A percentile compares a stretch with the other conserved stretches of the same genome.
Evolutionary conservation across 495 filamentous ascomycete species (phyloP).

Genomic region (Hypoxylon rickii): DNA sequence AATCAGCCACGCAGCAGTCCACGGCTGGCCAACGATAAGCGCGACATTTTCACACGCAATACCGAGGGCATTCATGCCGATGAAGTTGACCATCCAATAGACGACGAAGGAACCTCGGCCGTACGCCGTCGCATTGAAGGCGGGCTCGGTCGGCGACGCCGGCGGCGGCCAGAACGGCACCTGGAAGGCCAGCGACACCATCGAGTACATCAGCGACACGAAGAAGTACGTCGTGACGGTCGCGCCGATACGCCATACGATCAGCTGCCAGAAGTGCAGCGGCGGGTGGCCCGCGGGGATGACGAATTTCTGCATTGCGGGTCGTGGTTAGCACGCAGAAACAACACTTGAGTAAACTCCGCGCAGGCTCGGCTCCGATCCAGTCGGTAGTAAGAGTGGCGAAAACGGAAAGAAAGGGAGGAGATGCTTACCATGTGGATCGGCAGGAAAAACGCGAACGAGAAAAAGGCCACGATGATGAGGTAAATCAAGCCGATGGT

Average conservation of each 20-base stretch:
- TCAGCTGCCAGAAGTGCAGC: constrained; percentile 62
- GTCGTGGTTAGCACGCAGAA: no score
- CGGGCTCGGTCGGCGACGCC: constrained; percentile 49
- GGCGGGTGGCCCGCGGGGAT: constrained; percentile 55
- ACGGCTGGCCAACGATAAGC: constrained; percentile 70
- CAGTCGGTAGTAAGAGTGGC: background rate
- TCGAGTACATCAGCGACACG: constrained; percentile 68
- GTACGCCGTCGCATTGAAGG: constrained; percentile 60
- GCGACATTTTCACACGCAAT: constrained; percentile 74
- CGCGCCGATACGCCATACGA: constrained; percentile 65
- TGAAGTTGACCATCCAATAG: constrained; percentile 77
- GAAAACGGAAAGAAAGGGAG: constrained; percentile 12
- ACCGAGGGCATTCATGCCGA: constrained; percentile 70
- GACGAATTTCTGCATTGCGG: constrained; percentile 27
- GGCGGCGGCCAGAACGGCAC: constrained; percentile 61
- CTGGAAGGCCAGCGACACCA: constrained; percentile 68
- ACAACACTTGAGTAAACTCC: no score
- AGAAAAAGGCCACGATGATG: constrained; percentile 76
- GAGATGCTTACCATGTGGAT: constrained; percentile 63
- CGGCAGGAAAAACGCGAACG: constrained; percentile 70
- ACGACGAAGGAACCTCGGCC: constrained; percentile 65
- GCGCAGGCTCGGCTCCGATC: no score
- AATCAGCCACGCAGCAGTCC: constrained; percentile 72
- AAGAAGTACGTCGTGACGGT: constrained; percentile 67
- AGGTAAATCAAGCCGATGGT: constrained; percentile 73